A percentile compares a stretch with the other conserved stretches of the same genome.
These are phyloP conservation scores for Bisporella sp. DNA, from an alignment of 2,329 filamentous ascomycete species.

Conservation along the genomic window DNA sequence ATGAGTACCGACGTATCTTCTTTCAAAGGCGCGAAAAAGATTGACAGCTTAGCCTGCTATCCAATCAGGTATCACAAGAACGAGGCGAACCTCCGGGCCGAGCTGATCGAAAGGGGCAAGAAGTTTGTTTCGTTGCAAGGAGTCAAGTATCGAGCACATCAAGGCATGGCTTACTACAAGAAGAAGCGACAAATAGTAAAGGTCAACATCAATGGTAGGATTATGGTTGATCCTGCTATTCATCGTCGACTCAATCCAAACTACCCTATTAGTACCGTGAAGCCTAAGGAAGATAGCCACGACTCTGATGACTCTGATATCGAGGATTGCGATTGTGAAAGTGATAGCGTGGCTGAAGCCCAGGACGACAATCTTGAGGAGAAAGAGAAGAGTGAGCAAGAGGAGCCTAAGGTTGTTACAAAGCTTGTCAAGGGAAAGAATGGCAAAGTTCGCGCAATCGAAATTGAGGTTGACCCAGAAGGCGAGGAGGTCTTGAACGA, in stretches of 20 bases:
- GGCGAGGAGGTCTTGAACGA: constrained; percentile 47
- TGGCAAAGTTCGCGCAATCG: constrained; percentile 42
- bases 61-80: constrained; percentile 77
- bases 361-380: constrained; percentile 21
- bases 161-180: constrained; percentile 81
- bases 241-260: constrained; percentile 83
- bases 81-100: constrained; percentile 52
- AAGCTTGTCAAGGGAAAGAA: constrained; percentile 37
- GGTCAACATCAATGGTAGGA: constrained; percentile 77
- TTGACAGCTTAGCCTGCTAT: constrained; percentile 69
- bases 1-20: constrained; percentile 61
- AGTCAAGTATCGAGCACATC: constrained; percentile 75
- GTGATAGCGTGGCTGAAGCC: constrained; percentile 17
- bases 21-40: constrained; percentile 78
- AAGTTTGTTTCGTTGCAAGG: constrained; percentile 77
- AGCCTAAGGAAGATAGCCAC: constrained; percentile 60
- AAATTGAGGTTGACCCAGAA: constrained; percentile 48
- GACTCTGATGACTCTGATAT: constrained; percentile 40
- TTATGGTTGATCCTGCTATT: constrained; percentile 81
- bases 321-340: constrained; percentile 31
- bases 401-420: constrained; percentile 28
- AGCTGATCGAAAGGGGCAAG: constrained; percentile 74
- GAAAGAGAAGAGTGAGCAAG: constrained; percentile 14
- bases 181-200: constrained; percentile 69
- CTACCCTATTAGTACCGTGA: constrained; percentile 69